Conservation (phyloP, 192 early-diverging fungal genomes). For the Mortierella hygrophila region DNA sequence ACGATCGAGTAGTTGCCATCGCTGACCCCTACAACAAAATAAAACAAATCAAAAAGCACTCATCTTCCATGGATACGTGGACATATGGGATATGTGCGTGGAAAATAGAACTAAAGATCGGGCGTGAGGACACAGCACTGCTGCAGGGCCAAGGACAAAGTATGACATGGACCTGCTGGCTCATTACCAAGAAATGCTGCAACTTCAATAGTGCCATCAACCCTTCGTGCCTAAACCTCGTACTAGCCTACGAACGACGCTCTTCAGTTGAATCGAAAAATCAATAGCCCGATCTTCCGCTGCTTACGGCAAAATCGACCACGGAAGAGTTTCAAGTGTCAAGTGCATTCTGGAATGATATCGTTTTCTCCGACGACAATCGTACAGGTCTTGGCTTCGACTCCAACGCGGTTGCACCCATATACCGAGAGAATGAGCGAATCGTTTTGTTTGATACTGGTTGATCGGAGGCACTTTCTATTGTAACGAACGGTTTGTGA, state of each 20-base stretch:
- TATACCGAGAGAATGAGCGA: background rate
- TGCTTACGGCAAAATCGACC: too few relatives aligned
- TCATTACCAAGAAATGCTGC: background rate
- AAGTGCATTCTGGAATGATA: too few relatives aligned
- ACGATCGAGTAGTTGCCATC: slow-evolving; percentile 16
- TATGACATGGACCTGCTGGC: background rate
- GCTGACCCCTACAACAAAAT: background rate
- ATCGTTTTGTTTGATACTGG: background rate
- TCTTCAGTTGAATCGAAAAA: too few relatives aligned
- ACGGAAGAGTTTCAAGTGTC: too few relatives aligned
- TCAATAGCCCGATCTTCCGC: too few relatives aligned
- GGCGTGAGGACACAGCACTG: background rate
- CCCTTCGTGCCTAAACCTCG: too few relatives aligned
- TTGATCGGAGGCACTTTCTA: background rate
- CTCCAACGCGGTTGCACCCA: too few relatives aligned
- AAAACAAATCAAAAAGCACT: background rate
- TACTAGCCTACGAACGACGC: too few relatives aligned
- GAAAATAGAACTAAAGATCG: too few relatives aligned
- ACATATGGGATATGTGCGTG: background rate
- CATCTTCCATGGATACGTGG: background rate
- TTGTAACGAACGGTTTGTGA: background rate
- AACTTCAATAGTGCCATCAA: too few relatives aligned
- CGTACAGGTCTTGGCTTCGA: too few relatives aligned
- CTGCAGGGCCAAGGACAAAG: background rate
- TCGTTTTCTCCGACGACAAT: too few relatives aligned